These are phyloP conservation scores for Spiraea crenata DNA, from an alignment of 331 rosid species.

Conservation along the genomic window DNA sequence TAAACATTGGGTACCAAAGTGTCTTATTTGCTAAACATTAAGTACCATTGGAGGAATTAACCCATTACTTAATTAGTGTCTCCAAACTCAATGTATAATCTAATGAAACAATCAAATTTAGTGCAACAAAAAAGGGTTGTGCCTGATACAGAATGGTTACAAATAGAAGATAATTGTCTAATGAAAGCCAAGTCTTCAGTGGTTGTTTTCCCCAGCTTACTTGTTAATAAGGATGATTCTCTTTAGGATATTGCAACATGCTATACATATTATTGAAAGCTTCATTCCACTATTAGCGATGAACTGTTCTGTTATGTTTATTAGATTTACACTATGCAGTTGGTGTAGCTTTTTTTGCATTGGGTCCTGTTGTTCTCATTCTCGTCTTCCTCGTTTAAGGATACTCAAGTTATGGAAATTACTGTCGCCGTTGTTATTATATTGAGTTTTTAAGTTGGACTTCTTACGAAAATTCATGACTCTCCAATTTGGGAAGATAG, in stretches of 20 bases:
- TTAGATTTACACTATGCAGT: background rate
- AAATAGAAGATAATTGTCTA: background rate
- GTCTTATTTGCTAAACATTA: too few species aligned
- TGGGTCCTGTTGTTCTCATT: background rate
- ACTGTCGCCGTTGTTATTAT: slow-evolving; percentile 5
- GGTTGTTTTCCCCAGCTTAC: background rate
- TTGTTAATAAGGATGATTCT: background rate
- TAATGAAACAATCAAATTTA: too few species aligned
- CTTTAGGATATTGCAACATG: background rate
- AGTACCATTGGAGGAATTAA: too few species aligned
- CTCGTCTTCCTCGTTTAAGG: background rate
- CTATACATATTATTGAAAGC: background rate
- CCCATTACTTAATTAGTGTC: too few species aligned
- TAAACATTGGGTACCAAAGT: too few species aligned
- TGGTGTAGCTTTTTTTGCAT: background rate
- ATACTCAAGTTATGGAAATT: background rate
- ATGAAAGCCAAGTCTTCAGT: background rate
- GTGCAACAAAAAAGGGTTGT: too few species aligned
- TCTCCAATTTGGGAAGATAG: slow-evolving; percentile 85
- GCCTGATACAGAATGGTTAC: too few species aligned
- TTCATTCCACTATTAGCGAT: slow-evolving; percentile 4
- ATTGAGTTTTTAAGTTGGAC: slow-evolving; percentile 26
- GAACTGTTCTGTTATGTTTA: background rate
- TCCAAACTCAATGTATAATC: too few species aligned
- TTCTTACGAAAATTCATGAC: slow-evolving; percentile 8